Conservation (phyloP, 2,329 filamentous ascomycete species). For the Didymella exigua region DNA sequence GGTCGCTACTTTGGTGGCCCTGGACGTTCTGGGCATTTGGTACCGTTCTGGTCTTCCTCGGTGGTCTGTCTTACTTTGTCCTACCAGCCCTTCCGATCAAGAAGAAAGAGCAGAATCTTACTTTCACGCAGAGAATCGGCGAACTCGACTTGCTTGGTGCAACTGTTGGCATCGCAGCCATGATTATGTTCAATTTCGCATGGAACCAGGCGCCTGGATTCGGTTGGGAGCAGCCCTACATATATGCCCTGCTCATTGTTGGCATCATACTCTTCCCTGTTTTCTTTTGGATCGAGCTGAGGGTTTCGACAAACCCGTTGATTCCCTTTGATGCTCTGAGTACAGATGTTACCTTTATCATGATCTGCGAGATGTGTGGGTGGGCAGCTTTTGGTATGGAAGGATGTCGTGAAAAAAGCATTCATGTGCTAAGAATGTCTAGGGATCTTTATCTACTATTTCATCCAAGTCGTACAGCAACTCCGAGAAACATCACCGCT, state of each 20-base stretch:
- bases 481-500: conserved; percentile 36
- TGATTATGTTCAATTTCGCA: conserved; percentile 68
- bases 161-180: conserved; percentile 57
- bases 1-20: conserved; percentile 58
- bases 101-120: conserved; percentile 17
- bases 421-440: background rate
- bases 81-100: conserved; percentile 47
- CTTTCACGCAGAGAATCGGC: conserved; percentile 30
- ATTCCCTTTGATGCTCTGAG: conserved; percentile 61
- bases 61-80: conserved; percentile 46
- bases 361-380: conserved; percentile 58
- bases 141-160: conserved; percentile 55
- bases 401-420: too few species aligned
- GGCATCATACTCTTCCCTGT: conserved; percentile 59
- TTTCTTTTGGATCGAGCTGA: conserved; percentile 62
- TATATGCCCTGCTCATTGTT: conserved; percentile 63
- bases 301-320: conserved; percentile 57
- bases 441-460: conserved; percentile 44
- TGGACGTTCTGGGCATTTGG: conserved; percentile 57
- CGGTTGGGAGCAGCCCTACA: conserved; percentile 63
- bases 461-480: conserved; percentile 35
- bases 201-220: conserved; percentile 69
- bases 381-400: conserved; percentile 44
- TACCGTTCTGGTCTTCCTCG: conserved; percentile 48
- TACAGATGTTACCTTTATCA: conserved; percentile 60